Percentiles rank a stretch among this genome's conserved stretches.
These are phyloP conservation scores for Annulohypoxylon bovei DNA, from an alignment of 495 filamentous ascomycete species.

Conservation along the genomic window DNA sequence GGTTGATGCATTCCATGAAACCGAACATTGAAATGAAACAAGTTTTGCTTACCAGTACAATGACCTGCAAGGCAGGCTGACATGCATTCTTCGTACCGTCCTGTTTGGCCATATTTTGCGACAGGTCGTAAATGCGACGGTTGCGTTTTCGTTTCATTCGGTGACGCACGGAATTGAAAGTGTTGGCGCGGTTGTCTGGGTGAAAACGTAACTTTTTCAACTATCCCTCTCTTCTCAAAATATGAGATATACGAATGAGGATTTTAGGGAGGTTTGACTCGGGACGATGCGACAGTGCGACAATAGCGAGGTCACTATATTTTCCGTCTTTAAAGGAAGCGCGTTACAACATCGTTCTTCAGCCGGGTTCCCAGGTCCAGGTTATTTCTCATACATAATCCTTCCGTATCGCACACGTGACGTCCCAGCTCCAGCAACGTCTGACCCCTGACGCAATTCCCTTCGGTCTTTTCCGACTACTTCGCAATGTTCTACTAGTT, in stretches of 20 bases:
- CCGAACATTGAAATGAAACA: slow-evolving; percentile 30
- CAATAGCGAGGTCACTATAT: slow-evolving; percentile 5
- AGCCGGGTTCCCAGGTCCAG: neutral
- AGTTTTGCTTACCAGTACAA: slow-evolving; percentile 74
- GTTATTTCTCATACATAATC: slow-evolving; percentile 9
- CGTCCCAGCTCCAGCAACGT: slow-evolving; percentile 3
- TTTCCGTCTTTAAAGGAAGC: slow-evolving; percentile 2
- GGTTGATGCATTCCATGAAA: slow-evolving; percentile 23
- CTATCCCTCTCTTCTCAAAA: neutral
- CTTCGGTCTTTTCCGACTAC: neutral
- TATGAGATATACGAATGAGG: neutral
- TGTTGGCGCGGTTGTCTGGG: neutral
- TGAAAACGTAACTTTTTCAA: neutral
- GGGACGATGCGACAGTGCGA: slow-evolving; percentile 5
- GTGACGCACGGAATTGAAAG: neutral
- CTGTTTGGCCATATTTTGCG: slow-evolving; percentile 33
- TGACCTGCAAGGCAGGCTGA: slow-evolving; percentile 74
- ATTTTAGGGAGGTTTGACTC: neutral
- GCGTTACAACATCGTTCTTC: slow-evolving; percentile 18
- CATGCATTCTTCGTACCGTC: slow-evolving; percentile 31
- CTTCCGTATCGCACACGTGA: slow-evolving; percentile 28
- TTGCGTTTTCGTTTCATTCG: slow-evolving; percentile 26
- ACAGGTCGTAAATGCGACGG: slow-evolving; percentile 25
- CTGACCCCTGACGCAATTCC: neutral
- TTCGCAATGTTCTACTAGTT: slow-evolving; percentile 1